Conservation (phyloP, 495 filamentous ascomycete species). For the Aspergillus coremiiformis region DNA sequence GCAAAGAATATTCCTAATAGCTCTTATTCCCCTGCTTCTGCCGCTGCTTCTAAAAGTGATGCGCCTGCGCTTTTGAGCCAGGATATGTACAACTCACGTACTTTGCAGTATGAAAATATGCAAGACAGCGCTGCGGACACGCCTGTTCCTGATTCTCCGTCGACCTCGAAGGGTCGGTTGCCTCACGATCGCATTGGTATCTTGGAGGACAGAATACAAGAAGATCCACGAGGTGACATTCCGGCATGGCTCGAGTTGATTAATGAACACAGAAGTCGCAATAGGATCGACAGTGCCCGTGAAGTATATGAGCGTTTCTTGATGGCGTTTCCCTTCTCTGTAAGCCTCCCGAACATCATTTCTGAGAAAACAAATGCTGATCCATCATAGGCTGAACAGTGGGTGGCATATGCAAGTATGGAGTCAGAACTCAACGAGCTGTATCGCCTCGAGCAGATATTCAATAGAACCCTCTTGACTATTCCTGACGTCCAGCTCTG, state of each 20-base stretch:
- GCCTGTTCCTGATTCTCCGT: conserved; percentile 33
- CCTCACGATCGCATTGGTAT: conserved; percentile 75
- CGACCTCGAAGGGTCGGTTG: conserved; percentile 48
- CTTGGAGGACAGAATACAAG: conserved; percentile 79
- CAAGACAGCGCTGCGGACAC: conserved; percentile 36
- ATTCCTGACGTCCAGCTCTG: conserved; percentile 79
- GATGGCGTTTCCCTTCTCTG: conserved; percentile 77
- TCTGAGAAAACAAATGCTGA: conserved; percentile 11
- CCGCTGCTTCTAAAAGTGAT: conserved; percentile 43
- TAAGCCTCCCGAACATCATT: conserved; percentile 45
- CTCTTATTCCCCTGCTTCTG: conserved; percentile 41
- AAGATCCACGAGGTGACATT: conserved; percentile 86
- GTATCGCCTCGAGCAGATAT: conserved; percentile 68
- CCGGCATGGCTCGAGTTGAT: conserved; percentile 86
- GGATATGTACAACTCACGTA: conserved; percentile 37
- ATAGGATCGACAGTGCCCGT: conserved; percentile 74
- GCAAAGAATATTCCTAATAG: conserved; percentile 47
- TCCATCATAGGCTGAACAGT: conserved; percentile 67
- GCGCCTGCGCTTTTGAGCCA: conserved; percentile 36
- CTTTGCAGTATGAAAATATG: conserved; percentile 25
- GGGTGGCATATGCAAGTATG: conserved; percentile 79
- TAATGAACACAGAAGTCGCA: conserved; percentile 71
- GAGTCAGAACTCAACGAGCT: conserved; percentile 78
- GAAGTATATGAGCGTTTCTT: conserved; percentile 79
- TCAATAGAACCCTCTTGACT: conserved; percentile 61